Evolutionary conservation across 2,329 filamentous ascomycete genomes (phyloP).

Genomic region (Daldinia sp.): DNA sequence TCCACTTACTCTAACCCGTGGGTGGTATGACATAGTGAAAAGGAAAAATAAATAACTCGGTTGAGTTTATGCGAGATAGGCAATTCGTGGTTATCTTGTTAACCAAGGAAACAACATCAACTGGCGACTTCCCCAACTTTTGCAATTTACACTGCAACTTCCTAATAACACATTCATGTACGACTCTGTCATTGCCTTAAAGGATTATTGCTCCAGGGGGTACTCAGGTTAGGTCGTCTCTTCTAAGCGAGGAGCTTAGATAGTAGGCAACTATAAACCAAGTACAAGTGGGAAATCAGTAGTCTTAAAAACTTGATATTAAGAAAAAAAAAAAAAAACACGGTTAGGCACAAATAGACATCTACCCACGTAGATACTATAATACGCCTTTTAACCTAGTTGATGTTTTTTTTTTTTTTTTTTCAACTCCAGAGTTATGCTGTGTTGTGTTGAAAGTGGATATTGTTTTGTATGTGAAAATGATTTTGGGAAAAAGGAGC

Average conservation of each 20-base stretch:
- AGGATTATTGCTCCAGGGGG: neutral
- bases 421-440: neutral
- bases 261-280: conserved; percentile 2
- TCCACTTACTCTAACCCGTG: conserved; percentile 23
- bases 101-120: conserved; percentile 9
- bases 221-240: neutral
- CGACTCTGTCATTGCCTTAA: conserved; percentile 40
- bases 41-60: neutral
- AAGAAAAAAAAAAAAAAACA: neutral
- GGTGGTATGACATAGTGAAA: conserved; percentile 19
- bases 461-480: neutral
- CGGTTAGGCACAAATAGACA: neutral
- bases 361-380: conserved; percentile 10
- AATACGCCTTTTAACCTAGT: conserved; percentile 1
- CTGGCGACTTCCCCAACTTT: conserved; percentile 13
- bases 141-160: conserved; percentile 32
- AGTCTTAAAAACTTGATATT: neutral
- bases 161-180: conserved; percentile 33
- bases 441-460: neutral
- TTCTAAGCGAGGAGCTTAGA: conserved; percentile 5
- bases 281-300: neutral
- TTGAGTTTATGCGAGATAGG: neutral
- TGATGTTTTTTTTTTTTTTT: conserved; percentile 2
- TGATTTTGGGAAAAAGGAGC: neutral
- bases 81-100: conserved; percentile 4